Evolutionary conservation across 1,284 basidiomycete species (phyloP).

Genomic region (Rhodotorula sp.): DNA sequence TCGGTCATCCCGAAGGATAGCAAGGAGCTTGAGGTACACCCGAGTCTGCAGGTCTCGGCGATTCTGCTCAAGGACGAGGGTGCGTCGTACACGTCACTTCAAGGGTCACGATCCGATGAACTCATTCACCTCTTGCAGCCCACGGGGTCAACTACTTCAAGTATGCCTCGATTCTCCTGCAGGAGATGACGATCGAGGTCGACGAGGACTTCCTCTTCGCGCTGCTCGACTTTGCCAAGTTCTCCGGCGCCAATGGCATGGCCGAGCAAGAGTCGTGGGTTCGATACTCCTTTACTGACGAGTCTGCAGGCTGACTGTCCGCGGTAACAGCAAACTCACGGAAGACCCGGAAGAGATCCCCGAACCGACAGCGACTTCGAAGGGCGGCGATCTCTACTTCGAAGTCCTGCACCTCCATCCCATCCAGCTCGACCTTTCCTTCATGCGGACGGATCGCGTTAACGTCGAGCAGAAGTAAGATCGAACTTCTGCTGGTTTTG

Average conservation of each 20-base stretch:
- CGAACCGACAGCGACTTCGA: slow-evolving; percentile 66
- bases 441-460: slow-evolving; percentile 92
- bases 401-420: slow-evolving; percentile 97
- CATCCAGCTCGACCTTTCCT: slow-evolving; percentile 86
- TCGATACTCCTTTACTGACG: too few species aligned
- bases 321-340: slow-evolving; percentile 65
- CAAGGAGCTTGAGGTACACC: slow-evolving; percentile 72
- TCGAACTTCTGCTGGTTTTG: not conserved
- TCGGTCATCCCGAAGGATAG: slow-evolving; percentile 84
- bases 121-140: slow-evolving; percentile 54
- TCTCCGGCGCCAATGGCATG: slow-evolving; percentile 80
- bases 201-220: slow-evolving; percentile 97
- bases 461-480: slow-evolving; percentile 88
- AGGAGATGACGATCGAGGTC: slow-evolving; percentile 90
- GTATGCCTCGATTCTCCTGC: slow-evolving; percentile 90
- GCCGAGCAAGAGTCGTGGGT: slow-evolving; percentile 43
- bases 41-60: slow-evolving; percentile 84
- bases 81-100: slow-evolving; percentile 48
- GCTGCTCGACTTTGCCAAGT: slow-evolving; percentile 85
- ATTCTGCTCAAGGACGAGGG: slow-evolving; percentile 92
- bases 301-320: not conserved
- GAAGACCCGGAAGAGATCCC: slow-evolving; percentile 71
- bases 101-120: not conserved
- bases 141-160: slow-evolving; percentile 97
- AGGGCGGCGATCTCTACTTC: slow-evolving; percentile 84